phyloP scores from a whole-genome alignment of 108 stramenopile species.

The Nitzschia sp. region DNA sequence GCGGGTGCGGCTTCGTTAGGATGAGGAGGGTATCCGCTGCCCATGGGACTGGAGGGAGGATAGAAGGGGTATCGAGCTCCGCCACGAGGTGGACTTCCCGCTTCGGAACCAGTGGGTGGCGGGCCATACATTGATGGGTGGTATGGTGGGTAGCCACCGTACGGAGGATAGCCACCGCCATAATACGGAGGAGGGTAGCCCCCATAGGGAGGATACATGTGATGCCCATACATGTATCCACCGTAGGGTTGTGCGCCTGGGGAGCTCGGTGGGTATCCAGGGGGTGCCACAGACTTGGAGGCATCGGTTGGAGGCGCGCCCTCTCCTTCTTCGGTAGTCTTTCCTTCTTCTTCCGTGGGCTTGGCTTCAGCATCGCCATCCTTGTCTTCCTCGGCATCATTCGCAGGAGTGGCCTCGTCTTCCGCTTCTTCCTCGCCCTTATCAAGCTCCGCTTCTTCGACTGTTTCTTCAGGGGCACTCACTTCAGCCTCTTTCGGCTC shows the following conservation, averaged over 20 bases:
- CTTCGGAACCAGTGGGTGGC: not conserved
- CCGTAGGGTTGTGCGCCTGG: not conserved
- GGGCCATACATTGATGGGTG: not conserved
- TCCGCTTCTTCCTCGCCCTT: not conserved
- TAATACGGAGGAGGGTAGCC: not conserved
- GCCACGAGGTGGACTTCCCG: not conserved
- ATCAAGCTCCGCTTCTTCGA: not conserved
- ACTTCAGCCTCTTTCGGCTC: not conserved
- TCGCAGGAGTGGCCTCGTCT: not conserved
- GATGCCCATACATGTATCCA: conserved; percentile 18
- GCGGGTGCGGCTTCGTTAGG: not conserved
- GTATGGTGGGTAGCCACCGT: conserved; percentile 8
- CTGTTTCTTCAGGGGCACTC: not conserved
- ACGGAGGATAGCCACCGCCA: conserved; percentile 10
- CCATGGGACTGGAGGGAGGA: conserved; percentile 20
- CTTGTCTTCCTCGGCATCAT: not conserved
- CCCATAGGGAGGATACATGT: conserved; percentile 16
- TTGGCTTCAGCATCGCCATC: not conserved
- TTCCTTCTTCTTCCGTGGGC: not conserved
- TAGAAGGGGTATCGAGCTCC: not conserved
- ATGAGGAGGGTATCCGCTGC: not conserved
- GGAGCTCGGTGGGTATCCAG: not conserved
- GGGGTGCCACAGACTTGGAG: not conserved
- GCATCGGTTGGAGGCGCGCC: not conserved
- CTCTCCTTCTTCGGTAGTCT: not conserved